A percentile compares a stretch with the other conserved stretches of the same genome.
These are phyloP conservation scores for Fusarium aywerte DNA, from an alignment of 2,329 filamentous ascomycete genomes.

Conservation along the genomic window DNA sequence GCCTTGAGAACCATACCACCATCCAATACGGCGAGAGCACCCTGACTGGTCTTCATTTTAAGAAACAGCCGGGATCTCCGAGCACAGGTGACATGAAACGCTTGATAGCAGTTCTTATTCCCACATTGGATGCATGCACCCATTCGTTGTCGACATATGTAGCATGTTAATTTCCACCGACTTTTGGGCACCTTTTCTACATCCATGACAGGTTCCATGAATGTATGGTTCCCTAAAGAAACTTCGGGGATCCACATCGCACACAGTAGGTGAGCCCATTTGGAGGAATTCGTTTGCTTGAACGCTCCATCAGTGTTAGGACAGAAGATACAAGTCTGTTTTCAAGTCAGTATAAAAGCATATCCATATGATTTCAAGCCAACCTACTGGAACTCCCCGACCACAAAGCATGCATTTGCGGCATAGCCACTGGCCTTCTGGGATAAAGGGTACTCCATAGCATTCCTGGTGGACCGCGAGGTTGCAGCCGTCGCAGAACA, in stretches of 20 bases:
- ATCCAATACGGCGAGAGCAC: constrained; percentile 78
- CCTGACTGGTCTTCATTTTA: constrained; percentile 95
- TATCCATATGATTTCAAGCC: constrained; percentile 23
- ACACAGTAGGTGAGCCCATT: constrained; percentile 96
- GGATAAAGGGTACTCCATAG: constrained; percentile 98
- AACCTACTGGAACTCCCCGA: constrained; percentile 80
- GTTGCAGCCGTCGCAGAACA: constrained; percentile 98
- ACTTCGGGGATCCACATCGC: constrained; percentile 99
- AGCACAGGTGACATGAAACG: constrained; percentile 97
- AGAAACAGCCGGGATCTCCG: constrained; percentile 87
- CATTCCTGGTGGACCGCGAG: constrained; percentile 98
- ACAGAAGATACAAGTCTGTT: constrained; percentile 93
- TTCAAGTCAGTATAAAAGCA: constrained; percentile 29
- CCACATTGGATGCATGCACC: constrained; percentile 98
- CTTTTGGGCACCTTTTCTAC: constrained; percentile 97
- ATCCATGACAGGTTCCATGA: constrained; percentile 98
- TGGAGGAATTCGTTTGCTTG: constrained; percentile 95
- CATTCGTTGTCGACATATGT: constrained; percentile 98
- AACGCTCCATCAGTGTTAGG: constrained; percentile 98
- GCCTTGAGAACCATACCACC: constrained; percentile 89
- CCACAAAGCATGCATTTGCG: constrained; percentile 96
- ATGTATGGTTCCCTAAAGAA: constrained; percentile 91
- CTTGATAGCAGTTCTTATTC: constrained; percentile 96
- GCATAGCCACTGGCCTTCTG: constrained; percentile 98
- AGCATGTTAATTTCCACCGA: constrained; percentile 92